Evolutionary conservation across 345 rosid genomes (phyloP).

Genomic region (Abelmoschus esculentus): DNA sequence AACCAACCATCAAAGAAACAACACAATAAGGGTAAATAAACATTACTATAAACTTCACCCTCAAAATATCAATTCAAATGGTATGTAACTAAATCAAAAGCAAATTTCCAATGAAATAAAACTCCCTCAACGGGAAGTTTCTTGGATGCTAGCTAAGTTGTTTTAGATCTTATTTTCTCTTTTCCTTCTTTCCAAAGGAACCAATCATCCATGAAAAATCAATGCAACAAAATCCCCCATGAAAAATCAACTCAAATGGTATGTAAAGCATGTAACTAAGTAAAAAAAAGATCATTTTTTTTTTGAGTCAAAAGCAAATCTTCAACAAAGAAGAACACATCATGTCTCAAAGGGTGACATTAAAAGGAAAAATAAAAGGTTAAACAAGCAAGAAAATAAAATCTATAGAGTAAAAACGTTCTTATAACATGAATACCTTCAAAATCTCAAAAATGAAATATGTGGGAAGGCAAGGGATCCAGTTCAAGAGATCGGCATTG

Average conservation of each 20-base stretch:
- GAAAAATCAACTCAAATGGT: background rate
- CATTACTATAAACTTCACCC: too few relatives aligned
- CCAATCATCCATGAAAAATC: background rate
- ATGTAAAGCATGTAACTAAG: background rate
- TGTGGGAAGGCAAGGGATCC: conserved; percentile 2
- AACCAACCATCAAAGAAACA: too few relatives aligned
- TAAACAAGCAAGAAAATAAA: background rate
- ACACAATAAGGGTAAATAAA: too few relatives aligned
- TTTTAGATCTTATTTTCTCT: background rate
- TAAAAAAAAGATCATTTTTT: background rate
- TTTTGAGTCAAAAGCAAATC: background rate
- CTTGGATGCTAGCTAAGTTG: background rate
- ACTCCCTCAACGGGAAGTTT: background rate
- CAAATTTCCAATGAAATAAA: too few relatives aligned
- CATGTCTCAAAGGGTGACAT: background rate
- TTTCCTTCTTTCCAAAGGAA: background rate
- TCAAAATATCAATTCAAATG: too few relatives aligned
- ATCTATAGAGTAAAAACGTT: background rate
- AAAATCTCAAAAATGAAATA: conserved; percentile 4
- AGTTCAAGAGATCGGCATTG: conserved; percentile 9
- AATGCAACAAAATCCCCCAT: too few relatives aligned
- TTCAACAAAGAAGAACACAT: background rate
- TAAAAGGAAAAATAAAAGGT: background rate
- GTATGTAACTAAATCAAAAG: too few relatives aligned
- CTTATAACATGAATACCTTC: conserved; percentile 9